Evolutionary conservation across 371 early-diverging fungal species (phyloP), one percentile per base, ranked within the genome.

Genomic region (Parasitella parasitica): DNA sequence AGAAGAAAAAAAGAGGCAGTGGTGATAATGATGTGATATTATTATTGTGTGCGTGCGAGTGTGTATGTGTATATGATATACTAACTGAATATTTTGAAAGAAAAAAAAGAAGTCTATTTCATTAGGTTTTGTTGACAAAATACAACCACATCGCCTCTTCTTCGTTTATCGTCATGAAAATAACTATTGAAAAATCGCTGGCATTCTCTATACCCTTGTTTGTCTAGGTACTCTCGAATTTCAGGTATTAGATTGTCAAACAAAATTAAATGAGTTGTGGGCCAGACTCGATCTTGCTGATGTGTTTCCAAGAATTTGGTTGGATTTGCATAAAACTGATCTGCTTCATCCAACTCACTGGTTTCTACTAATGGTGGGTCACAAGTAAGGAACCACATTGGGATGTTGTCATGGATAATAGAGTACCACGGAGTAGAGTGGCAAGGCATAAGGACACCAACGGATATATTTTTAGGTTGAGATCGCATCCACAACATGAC

Each of bases 341-440:
- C 90, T 1, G 91, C 85, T 64, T 96, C 94, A 69, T 93, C 94
- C 58, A 81, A 58, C 59, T 91, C 90, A 27, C 27, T 32, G 4
- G 72, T 27, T 4, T 38, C 56, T 16, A 53, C 72, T 6, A 95
- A 60, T 2, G 96, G 96, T 6, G 98, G 98, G 30, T 95, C 93
- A 70, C 97, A 97, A 4, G 93, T 90, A 38, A 97, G 70, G 55
- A 94, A 94, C 84, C 92, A 87, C 88, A 94, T 88, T 4, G 82
- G 51, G 7, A 43, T 50, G 0, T 63, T 24, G 24, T 72, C 48
- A 61, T 95, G 95, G 2, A 96, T 24, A 54, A 89, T 75, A 27
- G 91, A 87, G 49, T 91, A 87, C 80, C 85, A 94, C 4, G 97
- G 98, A 0, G 97, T 95, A 2, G 96, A 96, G 71, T 97, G 97